A percentile compares a stretch with the other conserved stretches of the same genome.
phyloP scores from a whole-genome alignment of 768 basidiomycete species.

The Trametes meyenii region DNA sequence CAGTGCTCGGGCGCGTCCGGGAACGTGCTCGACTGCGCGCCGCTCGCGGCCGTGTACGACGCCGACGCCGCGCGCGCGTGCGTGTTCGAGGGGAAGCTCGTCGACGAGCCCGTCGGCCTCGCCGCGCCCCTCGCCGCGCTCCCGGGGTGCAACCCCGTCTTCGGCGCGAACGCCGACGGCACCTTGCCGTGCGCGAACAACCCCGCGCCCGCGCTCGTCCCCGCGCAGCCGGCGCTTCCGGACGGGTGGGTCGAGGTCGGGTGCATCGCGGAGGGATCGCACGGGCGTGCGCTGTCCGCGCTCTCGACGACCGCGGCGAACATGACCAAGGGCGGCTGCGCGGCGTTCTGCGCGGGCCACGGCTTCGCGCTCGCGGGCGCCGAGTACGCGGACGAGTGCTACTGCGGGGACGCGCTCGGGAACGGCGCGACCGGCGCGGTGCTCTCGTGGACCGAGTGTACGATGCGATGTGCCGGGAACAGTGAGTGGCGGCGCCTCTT shows the following conservation, averaged over 20 bases:
- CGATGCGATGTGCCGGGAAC: slow-evolving; percentile 27
- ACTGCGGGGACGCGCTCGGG: slow-evolving; percentile 29
- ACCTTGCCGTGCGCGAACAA: slow-evolving; percentile 4
- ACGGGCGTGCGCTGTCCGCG: slow-evolving; percentile 28
- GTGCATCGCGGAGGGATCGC: slow-evolving; percentile 31
- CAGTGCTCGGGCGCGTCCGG: slow-evolving; percentile 31
- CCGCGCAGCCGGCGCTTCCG: slow-evolving; percentile 19
- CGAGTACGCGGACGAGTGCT: slow-evolving; percentile 33
- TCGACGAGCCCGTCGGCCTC: slow-evolving; percentile 24
- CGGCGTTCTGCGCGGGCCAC: slow-evolving; percentile 29
- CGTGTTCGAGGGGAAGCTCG: slow-evolving; percentile 23
- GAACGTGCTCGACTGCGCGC: slow-evolving; percentile 29
- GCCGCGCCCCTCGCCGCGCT: slow-evolving; percentile 23
- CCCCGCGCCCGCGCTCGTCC: slow-evolving; percentile 18
- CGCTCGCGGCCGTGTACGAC: slow-evolving; percentile 27
- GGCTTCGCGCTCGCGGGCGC: slow-evolving; percentile 32
- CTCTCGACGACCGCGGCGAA: slow-evolving; percentile 22
- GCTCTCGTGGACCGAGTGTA: slow-evolving; percentile 25
- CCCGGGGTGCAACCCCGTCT: slow-evolving; percentile 31
- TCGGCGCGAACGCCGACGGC: slow-evolving; percentile 20
- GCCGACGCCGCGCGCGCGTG: slow-evolving; percentile 24
- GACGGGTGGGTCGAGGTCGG: slow-evolving; percentile 27
- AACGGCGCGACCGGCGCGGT: slow-evolving; percentile 27
- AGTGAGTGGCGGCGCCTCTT: slow-evolving; percentile 14
- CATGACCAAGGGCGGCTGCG: slow-evolving; percentile 29